phyloP scores from a whole-genome alignment of 1,139 yeast genomes.

The Meyerozyma smithsonii region DNA sequence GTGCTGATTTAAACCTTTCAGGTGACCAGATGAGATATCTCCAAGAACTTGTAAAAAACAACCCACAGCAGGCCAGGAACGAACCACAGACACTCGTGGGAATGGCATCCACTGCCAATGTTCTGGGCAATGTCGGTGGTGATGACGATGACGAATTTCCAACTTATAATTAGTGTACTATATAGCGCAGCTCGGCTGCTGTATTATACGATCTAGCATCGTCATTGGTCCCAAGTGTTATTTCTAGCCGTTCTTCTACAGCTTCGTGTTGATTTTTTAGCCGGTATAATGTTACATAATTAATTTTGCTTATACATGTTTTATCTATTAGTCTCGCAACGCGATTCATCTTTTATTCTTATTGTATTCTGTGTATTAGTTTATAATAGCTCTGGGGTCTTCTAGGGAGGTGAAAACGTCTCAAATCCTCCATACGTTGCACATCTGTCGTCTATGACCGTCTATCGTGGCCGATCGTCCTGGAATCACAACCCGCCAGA shows the following conservation, averaged over 20 bases:
- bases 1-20: conserved; percentile 6
- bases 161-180: conserved; percentile 5
- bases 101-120: conserved; percentile 5
- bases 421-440: neutral
- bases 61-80: conserved; percentile 18
- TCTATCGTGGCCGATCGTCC: conserved; percentile 1
- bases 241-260: too few relatives aligned
- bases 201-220: conserved; percentile 3
- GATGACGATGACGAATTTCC: conserved; percentile 5
- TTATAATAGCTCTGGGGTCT: too few relatives aligned
- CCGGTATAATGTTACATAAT: too few relatives aligned
- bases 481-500: conserved; percentile 3
- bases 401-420: too few relatives aligned
- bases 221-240: neutral
- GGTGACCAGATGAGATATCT: conserved; percentile 14
- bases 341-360: too few relatives aligned
- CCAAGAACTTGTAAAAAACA: conserved; percentile 16
- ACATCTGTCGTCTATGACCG: conserved; percentile 4
- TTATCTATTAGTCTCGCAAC: too few relatives aligned
- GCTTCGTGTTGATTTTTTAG: too few relatives aligned
- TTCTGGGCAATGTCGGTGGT: neutral
- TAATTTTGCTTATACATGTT: too few relatives aligned
- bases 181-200: conserved; percentile 1
- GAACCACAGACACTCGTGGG: conserved; percentile 18
- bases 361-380: too few relatives aligned